Evolutionary conservation across 345 rosid genomes (phyloP), one percentile per base, ranked within the genome.

Genomic region (Brassica carinata): DNA sequence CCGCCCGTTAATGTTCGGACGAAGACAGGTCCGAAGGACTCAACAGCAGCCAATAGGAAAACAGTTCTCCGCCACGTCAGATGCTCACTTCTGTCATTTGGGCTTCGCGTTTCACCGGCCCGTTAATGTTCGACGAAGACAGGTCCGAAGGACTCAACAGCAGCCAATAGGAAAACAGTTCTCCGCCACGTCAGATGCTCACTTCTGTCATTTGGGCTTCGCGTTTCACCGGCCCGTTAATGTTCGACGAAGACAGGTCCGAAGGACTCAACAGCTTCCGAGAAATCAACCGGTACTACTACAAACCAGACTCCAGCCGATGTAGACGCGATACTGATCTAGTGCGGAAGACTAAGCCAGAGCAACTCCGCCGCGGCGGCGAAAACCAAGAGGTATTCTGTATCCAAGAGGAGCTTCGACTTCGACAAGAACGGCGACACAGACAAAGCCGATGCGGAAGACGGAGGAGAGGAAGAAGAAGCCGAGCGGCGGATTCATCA

Each of bases 381-480:
- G 14, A 85, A 88, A 0, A 81, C 85, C 7, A 81, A 85, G 30
- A 91, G 87, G 53, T 90, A 90, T 43, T 88, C 97, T 0, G 98
- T 98, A 11, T 90, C 94, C 10, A 95, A 95, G 84, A 87, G 99
- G 58, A 95, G 99, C 73, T 95, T 85, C 31, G 97, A 94, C 67
- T 90, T 91, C 3, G 97, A 94, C 61, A 73, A 85, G 26, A 69
- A 77, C 5, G 51, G 70, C 8, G 76, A 33, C 13, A 75, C 33
- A 9, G 83, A 13, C 43, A 79, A 69, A 0, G 83, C 79, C 8
- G 70, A 75, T 38, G 81, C 65, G 8, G 83, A 74, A 8, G 82
- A 82, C 9, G 89, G 69, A 3, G 88, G 84, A 7, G 85, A 75
- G 15, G 90, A 77, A 23, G 90, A 77, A 19, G 87, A 67, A 53